Percentiles rank a stretch among this genome's conserved stretches.
These are phyloP conservation scores for Novymonas esmeraldas DNA, from an alignment of 208 protist species.

Conservation along the genomic window DNA sequence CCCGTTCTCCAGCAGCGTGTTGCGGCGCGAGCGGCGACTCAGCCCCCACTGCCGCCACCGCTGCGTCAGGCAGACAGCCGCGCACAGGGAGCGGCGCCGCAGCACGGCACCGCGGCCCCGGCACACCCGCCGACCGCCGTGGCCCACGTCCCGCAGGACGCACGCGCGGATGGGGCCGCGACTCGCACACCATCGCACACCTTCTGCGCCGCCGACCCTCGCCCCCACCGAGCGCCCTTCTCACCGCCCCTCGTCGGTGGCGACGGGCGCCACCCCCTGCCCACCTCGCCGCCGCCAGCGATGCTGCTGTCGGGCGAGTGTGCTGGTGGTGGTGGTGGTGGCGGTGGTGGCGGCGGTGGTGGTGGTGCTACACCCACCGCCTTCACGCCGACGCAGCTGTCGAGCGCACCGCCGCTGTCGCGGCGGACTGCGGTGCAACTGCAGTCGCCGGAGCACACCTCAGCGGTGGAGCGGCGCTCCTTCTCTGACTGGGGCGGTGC, in stretches of 20 bases:
- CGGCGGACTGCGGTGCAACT: too few relatives aligned
- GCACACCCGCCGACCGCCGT: too few relatives aligned
- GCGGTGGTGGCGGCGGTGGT: conserved; percentile 1
- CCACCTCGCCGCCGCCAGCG: background rate
- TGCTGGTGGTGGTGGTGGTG: conserved; percentile 1
- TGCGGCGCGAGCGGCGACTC: background rate
- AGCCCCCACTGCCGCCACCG: background rate
- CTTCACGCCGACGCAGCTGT: too few relatives aligned
- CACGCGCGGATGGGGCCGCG: too few relatives aligned
- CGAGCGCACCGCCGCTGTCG: too few relatives aligned
- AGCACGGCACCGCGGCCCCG: too few relatives aligned
- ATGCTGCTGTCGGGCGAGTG: background rate
- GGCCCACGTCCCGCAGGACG: too few relatives aligned
- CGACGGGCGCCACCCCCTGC: background rate
- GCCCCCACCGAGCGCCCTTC: background rate
- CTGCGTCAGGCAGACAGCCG: background rate
- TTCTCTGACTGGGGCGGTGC: background rate
- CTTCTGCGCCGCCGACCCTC: background rate
- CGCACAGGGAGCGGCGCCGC: background rate
- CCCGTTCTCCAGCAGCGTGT: background rate
- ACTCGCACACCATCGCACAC: too few relatives aligned
- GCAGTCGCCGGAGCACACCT: background rate
- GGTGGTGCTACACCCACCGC: too few relatives aligned
- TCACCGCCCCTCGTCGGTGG: background rate
- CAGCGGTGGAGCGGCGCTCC: background rate